phyloP scores from a whole-genome alignment of 306 rosid species.

The Quercus gilva region DNA sequence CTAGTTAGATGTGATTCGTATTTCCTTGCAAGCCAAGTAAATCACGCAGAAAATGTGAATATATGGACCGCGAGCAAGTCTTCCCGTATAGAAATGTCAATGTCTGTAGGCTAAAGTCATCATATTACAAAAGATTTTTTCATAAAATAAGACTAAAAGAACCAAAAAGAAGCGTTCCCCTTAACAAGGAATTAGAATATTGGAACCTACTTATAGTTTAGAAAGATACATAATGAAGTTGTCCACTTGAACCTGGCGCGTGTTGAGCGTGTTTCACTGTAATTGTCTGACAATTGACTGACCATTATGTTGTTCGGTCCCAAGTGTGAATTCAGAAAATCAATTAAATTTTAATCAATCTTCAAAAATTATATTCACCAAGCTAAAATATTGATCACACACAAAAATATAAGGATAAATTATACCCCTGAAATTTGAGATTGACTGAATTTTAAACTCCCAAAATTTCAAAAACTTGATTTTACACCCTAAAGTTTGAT shows the following conservation, averaged over 20 bases:
- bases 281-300: neutral
- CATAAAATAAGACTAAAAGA: neutral
- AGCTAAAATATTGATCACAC: too few species aligned
- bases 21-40: conserved; percentile 37
- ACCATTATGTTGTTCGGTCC: too few species aligned
- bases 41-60: conserved; percentile 32
- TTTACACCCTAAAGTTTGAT: too few species aligned
- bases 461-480: too few species aligned
- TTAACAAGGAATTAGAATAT: neutral
- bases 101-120: neutral
- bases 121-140: conserved; percentile 4
- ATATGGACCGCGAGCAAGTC: neutral
- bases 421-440: too few species aligned
- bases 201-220: neutral
- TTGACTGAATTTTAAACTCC: too few species aligned
- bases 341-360: too few species aligned
- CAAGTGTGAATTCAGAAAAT: too few species aligned
- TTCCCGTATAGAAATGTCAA: neutral
- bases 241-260: neutral
- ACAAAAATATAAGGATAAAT: too few species aligned
- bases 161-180: neutral
- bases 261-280: conserved; percentile 20
- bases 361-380: too few species aligned
- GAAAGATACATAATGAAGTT: neutral
- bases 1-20: conserved; percentile 16